Evolutionary conservation across 371 early-diverging fungal genomes (phyloP).

Genomic region (Cokeromyces recurvatus): DNA sequence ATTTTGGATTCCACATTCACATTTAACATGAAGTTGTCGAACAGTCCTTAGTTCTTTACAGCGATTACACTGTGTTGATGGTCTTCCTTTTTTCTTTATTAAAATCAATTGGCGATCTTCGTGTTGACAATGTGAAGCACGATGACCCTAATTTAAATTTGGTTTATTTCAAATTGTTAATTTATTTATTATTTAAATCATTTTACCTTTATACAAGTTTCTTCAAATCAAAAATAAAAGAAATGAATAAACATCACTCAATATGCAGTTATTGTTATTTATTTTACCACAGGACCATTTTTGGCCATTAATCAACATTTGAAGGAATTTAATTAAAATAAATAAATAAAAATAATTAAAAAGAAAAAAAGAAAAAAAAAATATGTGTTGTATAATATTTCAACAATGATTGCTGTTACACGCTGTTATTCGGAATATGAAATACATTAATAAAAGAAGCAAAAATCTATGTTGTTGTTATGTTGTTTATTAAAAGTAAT

Average conservation of each 20-base stretch:
- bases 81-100: slow-evolving; percentile 76
- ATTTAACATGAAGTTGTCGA: slow-evolving; percentile 70
- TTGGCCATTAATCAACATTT: slow-evolving; percentile 22
- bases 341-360: too few relatives aligned
- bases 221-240: too few relatives aligned
- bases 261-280: neutral
- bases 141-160: slow-evolving; percentile 52
- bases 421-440: too few relatives aligned
- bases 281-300: slow-evolving; percentile 28
- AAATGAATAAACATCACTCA: neutral
- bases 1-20: slow-evolving; percentile 49
- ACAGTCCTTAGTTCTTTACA: slow-evolving; percentile 70
- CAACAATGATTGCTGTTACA: too few relatives aligned
- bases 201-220: slow-evolving; percentile 46
- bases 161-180: neutral
- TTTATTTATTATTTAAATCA: neutral
- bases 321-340: neutral
- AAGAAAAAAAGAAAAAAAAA: too few relatives aligned
- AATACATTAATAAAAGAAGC: too few relatives aligned
- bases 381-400: too few relatives aligned
- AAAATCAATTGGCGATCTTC: slow-evolving; percentile 58
- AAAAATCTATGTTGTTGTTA: too few relatives aligned
- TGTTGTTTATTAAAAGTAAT: too few relatives aligned
- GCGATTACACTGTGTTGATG: slow-evolving; percentile 72
- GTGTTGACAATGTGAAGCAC: slow-evolving; percentile 58